Base-by-base conservation (phyloP, 106 monocot genomes). In the Dioscorea alata region DNA sequence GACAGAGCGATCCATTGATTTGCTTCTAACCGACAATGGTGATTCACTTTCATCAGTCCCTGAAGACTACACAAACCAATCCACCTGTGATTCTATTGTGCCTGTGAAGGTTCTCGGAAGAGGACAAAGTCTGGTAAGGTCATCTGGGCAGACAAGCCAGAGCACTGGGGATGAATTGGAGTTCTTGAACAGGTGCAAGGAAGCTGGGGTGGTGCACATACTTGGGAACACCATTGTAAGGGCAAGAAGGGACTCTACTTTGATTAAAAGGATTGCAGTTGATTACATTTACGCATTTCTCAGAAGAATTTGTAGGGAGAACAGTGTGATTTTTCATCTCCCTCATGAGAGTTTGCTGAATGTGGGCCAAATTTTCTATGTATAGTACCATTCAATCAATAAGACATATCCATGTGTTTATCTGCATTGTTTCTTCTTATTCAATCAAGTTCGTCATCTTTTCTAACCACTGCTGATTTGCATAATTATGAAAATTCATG, bases 301-400 rank as follows among this genome's bases (percentile, higher is more conserved):
- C 1, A 75, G 84, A 76, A 86, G 84, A 68, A 79, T 96, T 62
- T 96, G 95, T 65, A 85, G 95, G 59, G 86, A 86, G 60, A 91
- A 88, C 69, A 96, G 95, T 67, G 91, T 91, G 64, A 84, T 86
- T 24, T 82, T 91, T 42, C 74, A 96, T 82, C 62, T 96, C 20
- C 94, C 94, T 15, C 94, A 91, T 82, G 94, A 94, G 79, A 91
- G 85, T 64, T 68, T 94, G 68, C 64, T 94, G 24, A 91, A 88
- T 67, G 91, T 96, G 8, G 95, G 95, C 0, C 95, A 96, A 69
- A 67, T 91, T 34, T 91, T 85, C 72, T 89, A 91, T 83, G 85
- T 91, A 74, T 90, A 86, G 71, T 65, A 34, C 25, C 32, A 23
- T 14, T 33, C 49, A 59, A 42, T 42, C 42, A 42, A 42, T 42